These are phyloP conservation scores for Cryptococcus wingfieldii DNA, from an alignment of 1,284 basidiomycete genomes.

Conservation along the genomic window DNA sequence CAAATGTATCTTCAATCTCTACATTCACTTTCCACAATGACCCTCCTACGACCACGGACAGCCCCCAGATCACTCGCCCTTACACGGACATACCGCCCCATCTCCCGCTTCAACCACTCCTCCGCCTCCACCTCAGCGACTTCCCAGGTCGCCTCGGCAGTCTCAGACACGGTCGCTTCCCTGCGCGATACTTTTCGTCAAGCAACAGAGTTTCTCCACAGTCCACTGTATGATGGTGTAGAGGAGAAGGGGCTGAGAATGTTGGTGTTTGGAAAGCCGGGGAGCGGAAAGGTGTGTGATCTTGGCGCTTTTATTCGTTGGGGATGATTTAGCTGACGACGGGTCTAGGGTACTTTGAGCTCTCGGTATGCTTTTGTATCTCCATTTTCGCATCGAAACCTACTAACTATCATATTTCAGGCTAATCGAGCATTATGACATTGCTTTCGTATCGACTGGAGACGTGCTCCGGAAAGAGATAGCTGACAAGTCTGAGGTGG, in stretches of 20 bases:
- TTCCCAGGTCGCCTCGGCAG: conserved; percentile 2
- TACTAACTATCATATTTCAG: conserved; percentile 8
- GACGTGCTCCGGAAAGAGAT: conserved; percentile 50
- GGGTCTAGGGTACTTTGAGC: conserved; percentile 36
- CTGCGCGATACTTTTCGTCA: conserved; percentile 19
- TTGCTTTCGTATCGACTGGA: conserved; percentile 47
- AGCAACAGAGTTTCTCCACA: conserved; percentile 13
- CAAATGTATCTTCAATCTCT: no score
- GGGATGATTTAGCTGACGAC: neutral
- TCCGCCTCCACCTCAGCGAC: conserved; percentile 1
- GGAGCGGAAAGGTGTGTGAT: conserved; percentile 43
- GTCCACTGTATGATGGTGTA: conserved; percentile 23
- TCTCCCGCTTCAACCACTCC: neutral
- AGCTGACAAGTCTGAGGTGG: conserved; percentile 38
- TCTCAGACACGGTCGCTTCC: conserved; percentile 17
- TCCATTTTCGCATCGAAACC: neutral
- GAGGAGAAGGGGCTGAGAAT: conserved; percentile 39
- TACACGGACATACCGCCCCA: neutral
- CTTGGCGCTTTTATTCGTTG: neutral
- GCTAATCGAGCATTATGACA: conserved; percentile 47
- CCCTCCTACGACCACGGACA: no score
- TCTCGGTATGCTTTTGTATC: conserved; percentile 22
- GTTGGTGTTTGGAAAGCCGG: conserved; percentile 50
- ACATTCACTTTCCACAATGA: no score
- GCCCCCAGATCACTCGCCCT: no score